A percentile compares a stretch with the other conserved stretches of the same genome.
phyloP scores from a whole-genome alignment of 2,329 filamentous ascomycete genomes.

The Penicillium italicum region DNA sequence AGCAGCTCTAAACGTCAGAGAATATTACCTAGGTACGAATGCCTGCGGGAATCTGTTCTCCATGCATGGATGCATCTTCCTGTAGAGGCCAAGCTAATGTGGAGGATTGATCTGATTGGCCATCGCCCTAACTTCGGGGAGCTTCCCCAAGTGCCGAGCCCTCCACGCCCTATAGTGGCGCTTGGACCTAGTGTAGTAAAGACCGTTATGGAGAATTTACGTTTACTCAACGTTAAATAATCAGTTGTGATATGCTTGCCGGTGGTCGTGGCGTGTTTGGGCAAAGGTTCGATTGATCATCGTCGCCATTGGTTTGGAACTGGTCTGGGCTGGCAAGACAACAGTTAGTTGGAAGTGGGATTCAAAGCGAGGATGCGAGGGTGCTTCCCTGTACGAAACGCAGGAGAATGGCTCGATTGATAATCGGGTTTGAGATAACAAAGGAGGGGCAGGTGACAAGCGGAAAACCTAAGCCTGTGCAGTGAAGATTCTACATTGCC shows the following conservation, averaged over 20 bases:
- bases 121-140: not conserved
- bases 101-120: not conserved
- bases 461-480: not conserved
- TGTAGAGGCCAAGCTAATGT: constrained; percentile 10
- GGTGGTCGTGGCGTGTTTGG: not conserved
- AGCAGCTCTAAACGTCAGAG: not conserved
- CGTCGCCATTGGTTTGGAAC: not conserved
- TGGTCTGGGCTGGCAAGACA: not conserved
- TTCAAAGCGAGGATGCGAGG: not conserved
- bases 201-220: not conserved
- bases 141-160: not conserved
- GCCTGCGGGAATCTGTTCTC: not conserved
- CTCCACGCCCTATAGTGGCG: not conserved
- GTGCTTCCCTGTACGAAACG: not conserved
- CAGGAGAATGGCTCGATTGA: not conserved
- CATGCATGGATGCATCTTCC: not conserved
- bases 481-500: not conserved
- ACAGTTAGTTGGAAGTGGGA: not conserved
- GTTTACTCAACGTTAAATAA: not conserved
- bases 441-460: not conserved
- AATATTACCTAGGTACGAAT: too few species aligned
- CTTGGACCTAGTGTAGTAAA: not conserved
- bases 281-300: not conserved
- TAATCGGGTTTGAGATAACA: not conserved
- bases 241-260: not conserved